Evolutionary conservation across 192 early-diverging fungal genomes (phyloP).

Genomic region (Chytriomyces sp.): DNA sequence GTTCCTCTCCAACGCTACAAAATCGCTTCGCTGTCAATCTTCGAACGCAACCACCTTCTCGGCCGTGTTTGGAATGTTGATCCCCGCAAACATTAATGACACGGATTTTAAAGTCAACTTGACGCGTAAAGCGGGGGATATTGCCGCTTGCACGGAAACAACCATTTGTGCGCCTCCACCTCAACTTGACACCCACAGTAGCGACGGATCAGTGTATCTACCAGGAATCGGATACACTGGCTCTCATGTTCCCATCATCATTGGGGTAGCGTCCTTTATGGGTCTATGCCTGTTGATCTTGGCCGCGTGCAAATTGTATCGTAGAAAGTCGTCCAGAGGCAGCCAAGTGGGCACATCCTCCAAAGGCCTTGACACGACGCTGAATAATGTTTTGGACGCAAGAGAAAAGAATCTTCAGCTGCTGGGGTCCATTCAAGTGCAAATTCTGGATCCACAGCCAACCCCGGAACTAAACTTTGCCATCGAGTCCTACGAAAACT

Average conservation of each 20-base stretch:
- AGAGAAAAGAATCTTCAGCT: background rate
- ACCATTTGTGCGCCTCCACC: background rate
- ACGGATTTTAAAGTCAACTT: constrained; percentile 6
- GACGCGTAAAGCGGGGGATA: background rate
- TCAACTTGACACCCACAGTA: background rate
- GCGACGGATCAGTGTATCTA: too few relatives aligned
- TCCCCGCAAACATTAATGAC: background rate
- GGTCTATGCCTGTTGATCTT: background rate
- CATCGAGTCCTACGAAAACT: background rate
- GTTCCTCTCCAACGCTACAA: constrained; percentile 5
- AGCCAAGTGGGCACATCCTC: background rate
- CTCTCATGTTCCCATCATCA: background rate
- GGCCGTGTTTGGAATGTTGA: constrained; percentile 4
- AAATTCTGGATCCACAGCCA: background rate
- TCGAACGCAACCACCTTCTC: constrained; percentile 2
- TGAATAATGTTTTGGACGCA: background rate
- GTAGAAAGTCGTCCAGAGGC: background rate
- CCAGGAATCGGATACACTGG: background rate
- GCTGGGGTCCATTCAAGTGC: background rate
- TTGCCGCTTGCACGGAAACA: background rate
- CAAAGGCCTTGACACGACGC: background rate
- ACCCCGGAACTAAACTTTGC: background rate
- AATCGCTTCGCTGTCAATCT: background rate
- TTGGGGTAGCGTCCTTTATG: background rate
- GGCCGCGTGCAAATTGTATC: background rate